Conservation (phyloP, 108 stramenopile genomes). For the Cylindrotheca fusiformis region DNA sequence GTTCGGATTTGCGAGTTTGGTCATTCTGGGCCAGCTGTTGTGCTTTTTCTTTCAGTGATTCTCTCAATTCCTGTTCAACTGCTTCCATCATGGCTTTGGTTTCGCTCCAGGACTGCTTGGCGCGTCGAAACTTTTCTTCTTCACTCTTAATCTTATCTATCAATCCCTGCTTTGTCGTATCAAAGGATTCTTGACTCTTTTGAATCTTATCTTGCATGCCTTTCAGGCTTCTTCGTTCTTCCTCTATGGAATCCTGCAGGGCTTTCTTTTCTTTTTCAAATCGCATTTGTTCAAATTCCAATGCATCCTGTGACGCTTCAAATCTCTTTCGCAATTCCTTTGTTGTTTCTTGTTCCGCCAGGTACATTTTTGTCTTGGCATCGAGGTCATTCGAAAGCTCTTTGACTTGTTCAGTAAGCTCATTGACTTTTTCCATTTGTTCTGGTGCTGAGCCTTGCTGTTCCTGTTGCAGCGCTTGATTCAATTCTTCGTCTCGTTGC, state of each 20-base stretch:
- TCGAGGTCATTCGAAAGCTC: slow-evolving; percentile 15
- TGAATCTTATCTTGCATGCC: slow-evolving; percentile 11
- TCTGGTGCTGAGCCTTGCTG: not conserved
- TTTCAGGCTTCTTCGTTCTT: slow-evolving; percentile 28
- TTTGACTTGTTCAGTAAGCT: slow-evolving; percentile 33
- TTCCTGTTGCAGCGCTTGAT: slow-evolving; percentile 1
- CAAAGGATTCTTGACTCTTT: slow-evolving; percentile 23
- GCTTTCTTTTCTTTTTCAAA: slow-evolving; percentile 45
- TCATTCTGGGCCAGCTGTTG: not conserved
- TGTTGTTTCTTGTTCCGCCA: slow-evolving; percentile 15
- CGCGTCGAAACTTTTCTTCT: slow-evolving; percentile 10
- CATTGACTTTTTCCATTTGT: slow-evolving; percentile 14
- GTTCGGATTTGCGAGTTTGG: not conserved
- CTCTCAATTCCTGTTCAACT: slow-evolving; percentile 8
- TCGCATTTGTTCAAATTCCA: slow-evolving; percentile 60
- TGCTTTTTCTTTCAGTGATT: slow-evolving; percentile 12
- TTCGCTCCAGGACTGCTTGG: slow-evolving; percentile 13
- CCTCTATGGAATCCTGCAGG: slow-evolving; percentile 22
- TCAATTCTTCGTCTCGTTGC: slow-evolving; percentile 28
- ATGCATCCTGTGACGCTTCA: slow-evolving; percentile 36
- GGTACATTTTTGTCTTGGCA: slow-evolving; percentile 17
- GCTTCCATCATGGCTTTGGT: slow-evolving; percentile 19
- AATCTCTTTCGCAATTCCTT: slow-evolving; percentile 33
- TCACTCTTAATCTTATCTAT: slow-evolving; percentile 15
- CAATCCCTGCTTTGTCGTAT: not conserved